Percentiles rank a stretch among this genome's conserved stretches.
These are phyloP conservation scores for Microstegium vimineum DNA, from an alignment of 176 grass and related monocot species.

Conservation along the genomic window DNA sequence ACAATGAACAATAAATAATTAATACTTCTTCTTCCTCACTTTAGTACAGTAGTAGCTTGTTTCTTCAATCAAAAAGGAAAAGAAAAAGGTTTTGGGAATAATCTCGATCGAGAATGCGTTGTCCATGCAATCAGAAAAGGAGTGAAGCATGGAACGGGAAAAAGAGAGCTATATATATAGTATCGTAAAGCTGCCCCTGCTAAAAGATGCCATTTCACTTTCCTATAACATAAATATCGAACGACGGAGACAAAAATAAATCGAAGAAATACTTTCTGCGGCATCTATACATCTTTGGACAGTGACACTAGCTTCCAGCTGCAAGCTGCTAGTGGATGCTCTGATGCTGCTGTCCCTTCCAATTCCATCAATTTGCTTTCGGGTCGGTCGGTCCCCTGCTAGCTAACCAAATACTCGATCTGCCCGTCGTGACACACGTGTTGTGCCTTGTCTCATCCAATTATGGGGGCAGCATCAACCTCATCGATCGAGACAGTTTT, in stretches of 20 bases:
- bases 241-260: not conserved
- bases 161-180: no score
- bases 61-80: not conserved
- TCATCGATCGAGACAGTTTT: not conserved
- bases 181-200: no score
- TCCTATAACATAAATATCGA: not conserved
- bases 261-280: not conserved
- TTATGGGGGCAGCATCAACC: no score
- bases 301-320: constrained; percentile 8
- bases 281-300: not conserved
- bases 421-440: constrained; percentile 17
- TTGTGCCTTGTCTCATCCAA: not conserved
- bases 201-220: not conserved
- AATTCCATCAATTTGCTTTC: not conserved
- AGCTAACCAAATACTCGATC: not conserved
- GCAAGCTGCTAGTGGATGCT: not conserved
- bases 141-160: not conserved
- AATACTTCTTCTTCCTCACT: no score
- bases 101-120: not conserved
- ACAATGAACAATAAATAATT: no score
- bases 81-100: not conserved
- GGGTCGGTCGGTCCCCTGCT: not conserved
- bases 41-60: no score
- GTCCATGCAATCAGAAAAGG: not conserved
- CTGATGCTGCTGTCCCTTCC: not conserved